These are phyloP conservation scores for Boletus patriciae DNA, from an alignment of 768 basidiomycete genomes.

Conservation along the genomic window DNA sequence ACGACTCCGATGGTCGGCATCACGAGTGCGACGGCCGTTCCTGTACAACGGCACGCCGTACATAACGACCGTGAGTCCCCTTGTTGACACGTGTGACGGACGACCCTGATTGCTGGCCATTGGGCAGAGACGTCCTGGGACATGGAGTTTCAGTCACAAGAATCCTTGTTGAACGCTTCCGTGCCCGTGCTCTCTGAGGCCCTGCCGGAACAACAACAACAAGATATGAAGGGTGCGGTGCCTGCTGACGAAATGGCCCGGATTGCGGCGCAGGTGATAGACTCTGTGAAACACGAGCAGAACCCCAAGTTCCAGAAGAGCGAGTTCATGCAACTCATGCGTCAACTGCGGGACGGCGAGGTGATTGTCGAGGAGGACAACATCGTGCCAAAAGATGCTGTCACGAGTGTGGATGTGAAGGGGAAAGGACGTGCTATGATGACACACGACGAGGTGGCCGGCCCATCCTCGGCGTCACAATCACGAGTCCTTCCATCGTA, in stretches of 20 bases:
- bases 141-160: constrained; percentile 61
- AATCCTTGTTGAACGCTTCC: constrained; percentile 38
- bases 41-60: constrained; percentile 25
- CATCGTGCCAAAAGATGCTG: constrained; percentile 57
- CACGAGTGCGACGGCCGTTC: constrained; percentile 13
- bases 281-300: constrained; percentile 69
- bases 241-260: constrained; percentile 68
- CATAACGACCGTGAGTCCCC: constrained; percentile 46
- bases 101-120: background rate
- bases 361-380: constrained; percentile 76
- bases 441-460: background rate
- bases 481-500: constrained; percentile 8
- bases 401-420: constrained; percentile 47
- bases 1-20: constrained; percentile 42
- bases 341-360: constrained; percentile 75
- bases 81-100: background rate
- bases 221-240: constrained; percentile 28
- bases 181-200: constrained; percentile 5
- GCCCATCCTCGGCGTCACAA: constrained; percentile 8
- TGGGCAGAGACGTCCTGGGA: constrained; percentile 49
- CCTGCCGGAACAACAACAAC: constrained; percentile 14
- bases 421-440: constrained; percentile 59
- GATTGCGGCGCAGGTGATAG: constrained; percentile 75
- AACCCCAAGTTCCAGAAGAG: constrained; percentile 87
- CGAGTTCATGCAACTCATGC: constrained; percentile 84